Evolutionary conservation across 1,139 yeast genomes (phyloP).

Genomic region (Starmera stellimalicola): DNA sequence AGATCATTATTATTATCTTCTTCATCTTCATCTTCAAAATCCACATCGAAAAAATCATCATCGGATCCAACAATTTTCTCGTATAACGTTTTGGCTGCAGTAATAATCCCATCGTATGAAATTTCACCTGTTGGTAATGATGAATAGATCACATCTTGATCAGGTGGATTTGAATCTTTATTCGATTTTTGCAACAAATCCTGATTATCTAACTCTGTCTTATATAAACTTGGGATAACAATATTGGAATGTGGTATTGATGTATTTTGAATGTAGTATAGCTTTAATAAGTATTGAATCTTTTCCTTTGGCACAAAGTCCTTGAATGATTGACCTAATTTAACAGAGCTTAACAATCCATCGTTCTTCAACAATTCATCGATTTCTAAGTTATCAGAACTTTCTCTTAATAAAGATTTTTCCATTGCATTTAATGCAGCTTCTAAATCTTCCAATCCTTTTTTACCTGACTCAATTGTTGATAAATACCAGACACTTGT

Average conservation of each 20-base stretch:
- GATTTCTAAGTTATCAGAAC: constrained; percentile 43
- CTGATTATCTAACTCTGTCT: constrained; percentile 11
- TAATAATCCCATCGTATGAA: constrained; percentile 81
- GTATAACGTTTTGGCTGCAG: constrained; percentile 71
- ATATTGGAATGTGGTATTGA: constrained; percentile 42
- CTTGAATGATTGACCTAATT: constrained; percentile 76
- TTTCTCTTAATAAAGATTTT: constrained; percentile 68
- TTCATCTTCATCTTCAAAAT: constrained; percentile 90
- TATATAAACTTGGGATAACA: constrained; percentile 30
- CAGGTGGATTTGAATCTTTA: constrained; percentile 13
- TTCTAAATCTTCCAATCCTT: constrained; percentile 72
- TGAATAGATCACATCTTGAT: constrained; percentile 48
- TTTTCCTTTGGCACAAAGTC: constrained; percentile 77
- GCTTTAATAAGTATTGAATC: constrained; percentile 67
- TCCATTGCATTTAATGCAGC: constrained; percentile 77
- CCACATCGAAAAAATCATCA: constrained; percentile 92
- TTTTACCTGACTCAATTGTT: constrained; percentile 60
- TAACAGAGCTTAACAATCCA: constrained; percentile 71
- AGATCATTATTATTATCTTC: constrained; percentile 23
- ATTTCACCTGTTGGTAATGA: constrained; percentile 76
- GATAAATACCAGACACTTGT: constrained; percentile 88
- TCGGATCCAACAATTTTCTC: constrained; percentile 79
- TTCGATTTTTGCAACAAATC: constrained; percentile 7
- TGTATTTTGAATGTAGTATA: constrained; percentile 72
- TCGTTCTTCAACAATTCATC: constrained; percentile 28